Conservation (phyloP, 2,329 filamentous ascomycete genomes). For the Penicillium freii region DNA sequence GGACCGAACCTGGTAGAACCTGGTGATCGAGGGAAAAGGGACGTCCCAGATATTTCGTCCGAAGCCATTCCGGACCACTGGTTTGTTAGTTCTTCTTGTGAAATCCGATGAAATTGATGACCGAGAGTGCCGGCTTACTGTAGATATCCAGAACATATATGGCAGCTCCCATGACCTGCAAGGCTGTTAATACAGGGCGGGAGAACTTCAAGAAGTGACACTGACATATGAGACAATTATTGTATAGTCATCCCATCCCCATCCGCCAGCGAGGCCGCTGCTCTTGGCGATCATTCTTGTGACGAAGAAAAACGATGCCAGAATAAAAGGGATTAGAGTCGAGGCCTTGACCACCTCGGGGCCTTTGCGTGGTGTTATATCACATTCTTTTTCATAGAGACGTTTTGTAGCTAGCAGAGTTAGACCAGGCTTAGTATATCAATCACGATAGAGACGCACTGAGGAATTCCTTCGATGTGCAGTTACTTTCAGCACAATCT, state of each 20-base stretch:
- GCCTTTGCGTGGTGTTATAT: constrained; percentile 10
- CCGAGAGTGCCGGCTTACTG: constrained; percentile 1
- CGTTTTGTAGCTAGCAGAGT: constrained; percentile 13
- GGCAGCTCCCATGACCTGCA: constrained; percentile 8
- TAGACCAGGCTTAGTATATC: neutral
- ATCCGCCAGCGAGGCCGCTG: constrained; percentile 17
- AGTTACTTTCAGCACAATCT: constrained; percentile 10
- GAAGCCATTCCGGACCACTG: constrained; percentile 18
- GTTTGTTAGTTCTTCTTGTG: neutral
- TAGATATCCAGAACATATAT: constrained; percentile 12
- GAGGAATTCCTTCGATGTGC: constrained; percentile 16
- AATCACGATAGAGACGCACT: constrained; percentile 9
- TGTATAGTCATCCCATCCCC: constrained; percentile 23
- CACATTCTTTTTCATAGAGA: constrained; percentile 13
- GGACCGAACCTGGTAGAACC: constrained; percentile 13
- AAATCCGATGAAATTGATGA: neutral
- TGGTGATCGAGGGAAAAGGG: constrained; percentile 17
- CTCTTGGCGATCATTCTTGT: constrained; percentile 16
- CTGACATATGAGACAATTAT: constrained; percentile 21
- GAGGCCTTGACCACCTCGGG: neutral
- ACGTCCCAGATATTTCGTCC: constrained; percentile 25
- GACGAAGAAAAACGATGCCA: constrained; percentile 18
- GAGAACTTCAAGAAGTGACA: neutral
- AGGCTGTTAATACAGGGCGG: neutral
- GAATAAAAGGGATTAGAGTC: constrained; percentile 17